phyloP scores from a whole-genome alignment of 2,329 filamentous ascomycete species.

The Ceratocystis lukuohia region DNA sequence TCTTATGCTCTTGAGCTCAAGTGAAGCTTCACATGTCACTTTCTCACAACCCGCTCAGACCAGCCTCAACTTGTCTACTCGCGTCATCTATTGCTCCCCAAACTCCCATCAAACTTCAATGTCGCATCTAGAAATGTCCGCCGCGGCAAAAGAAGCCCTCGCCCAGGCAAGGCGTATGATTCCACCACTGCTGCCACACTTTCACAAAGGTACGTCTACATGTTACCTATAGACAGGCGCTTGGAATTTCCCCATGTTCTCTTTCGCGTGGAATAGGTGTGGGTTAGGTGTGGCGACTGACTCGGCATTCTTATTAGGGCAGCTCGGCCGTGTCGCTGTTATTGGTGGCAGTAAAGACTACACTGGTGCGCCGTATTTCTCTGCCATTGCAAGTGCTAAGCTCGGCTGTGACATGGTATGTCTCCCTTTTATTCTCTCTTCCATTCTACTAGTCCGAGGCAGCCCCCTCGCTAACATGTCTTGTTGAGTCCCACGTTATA shows the following conservation, averaged over 20 bases:
- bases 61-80: no score
- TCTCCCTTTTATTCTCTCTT: not conserved
- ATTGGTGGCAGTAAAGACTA: conserved; percentile 95
- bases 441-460: not conserved
- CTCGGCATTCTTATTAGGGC: conserved; percentile 42
- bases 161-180: conserved; percentile 76
- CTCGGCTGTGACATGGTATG: conserved; percentile 80
- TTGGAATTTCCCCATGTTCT: not conserved
- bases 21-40: no score
- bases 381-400: conserved; percentile 86
- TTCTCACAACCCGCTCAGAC: no score
- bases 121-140: conserved; percentile 40
- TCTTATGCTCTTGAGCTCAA: no score
- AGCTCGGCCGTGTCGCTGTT: conserved; percentile 81
- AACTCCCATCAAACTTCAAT: not conserved
- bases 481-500: conserved; percentile 68
- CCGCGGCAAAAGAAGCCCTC: conserved; percentile 61
- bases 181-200: conserved; percentile 85
- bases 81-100: no score
- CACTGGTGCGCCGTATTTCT: conserved; percentile 95
- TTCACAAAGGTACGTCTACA: conserved; percentile 67
- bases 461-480: not conserved
- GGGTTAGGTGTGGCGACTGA: not conserved
- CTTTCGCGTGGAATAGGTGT: no score
- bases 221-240: not conserved